Base-by-base conservation (phyloP, 2,329 filamentous ascomycete species). In the Endothia cerciana region DNA sequence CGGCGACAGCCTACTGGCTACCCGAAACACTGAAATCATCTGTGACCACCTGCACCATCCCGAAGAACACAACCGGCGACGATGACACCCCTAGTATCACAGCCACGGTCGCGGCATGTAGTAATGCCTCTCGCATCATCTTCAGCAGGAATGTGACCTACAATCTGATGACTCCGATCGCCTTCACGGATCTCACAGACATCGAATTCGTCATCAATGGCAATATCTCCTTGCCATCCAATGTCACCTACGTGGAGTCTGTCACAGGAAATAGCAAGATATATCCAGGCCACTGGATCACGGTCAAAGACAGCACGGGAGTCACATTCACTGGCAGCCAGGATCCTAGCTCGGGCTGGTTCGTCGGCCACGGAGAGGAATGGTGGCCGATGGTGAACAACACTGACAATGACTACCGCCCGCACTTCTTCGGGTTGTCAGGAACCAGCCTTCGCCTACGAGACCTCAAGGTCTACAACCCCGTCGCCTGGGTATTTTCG, bases 201-300 rank as follows among this genome's bases (percentile, higher is more conserved):
- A 66, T 72, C 53, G 69, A 70, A 47, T 70, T 72, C 45, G 58
- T 69, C 17, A 64, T 71, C 60, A 47, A 69, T 4, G 70, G 70
- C 17, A 72, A 72, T 40, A 36, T 71, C 3, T 66, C 70, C 2
- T 60, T 72, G 15, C 68, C 69, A 3, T 60, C 62, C 40, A 69
- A 72, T 40, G 65, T 72, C n/a, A 69, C 49, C 17, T 60, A 69
- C 6, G 67, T 71, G 1, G 69, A 72, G 56, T 56, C 66, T 1
- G 68, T 71, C 2, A 68, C 70, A 13, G 62, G 58, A 4, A 69
- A 72, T 60, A 65, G 64, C 51, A 64, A 64, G 28, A 25, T 72
- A 4, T 72, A 71, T 56, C 66, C 70, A 28, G 70, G 70, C n/a
- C 70, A 67, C 22, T 72, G 70, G 70, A 67, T 72, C 65, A 70